These are phyloP conservation scores for Debaryomyces robertsiae DNA, from an alignment of 1,139 yeast species.

Conservation along the genomic window DNA sequence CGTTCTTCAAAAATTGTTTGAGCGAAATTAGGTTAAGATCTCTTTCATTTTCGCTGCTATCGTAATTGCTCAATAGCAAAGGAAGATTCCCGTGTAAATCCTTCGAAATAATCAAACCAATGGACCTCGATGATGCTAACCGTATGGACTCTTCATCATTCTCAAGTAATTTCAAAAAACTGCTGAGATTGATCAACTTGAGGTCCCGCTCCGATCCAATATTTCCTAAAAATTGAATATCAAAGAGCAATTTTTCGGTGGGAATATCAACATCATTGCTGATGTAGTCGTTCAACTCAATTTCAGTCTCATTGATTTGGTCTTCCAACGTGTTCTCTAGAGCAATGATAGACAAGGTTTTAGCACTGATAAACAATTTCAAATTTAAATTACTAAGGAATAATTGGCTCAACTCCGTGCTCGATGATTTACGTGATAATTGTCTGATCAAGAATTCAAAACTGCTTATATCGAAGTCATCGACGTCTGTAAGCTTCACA, in stretches of 20 bases:
- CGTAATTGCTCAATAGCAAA: constrained; percentile 30
- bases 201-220: constrained; percentile 38
- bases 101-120: constrained; percentile 52
- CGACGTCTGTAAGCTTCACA: constrained; percentile 13
- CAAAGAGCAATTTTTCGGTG: constrained; percentile 26
- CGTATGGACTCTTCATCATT: constrained; percentile 41
- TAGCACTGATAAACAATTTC: constrained; percentile 30
- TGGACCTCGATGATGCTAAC: constrained; percentile 52
- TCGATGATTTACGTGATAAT: constrained; percentile 10
- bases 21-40: constrained; percentile 39
- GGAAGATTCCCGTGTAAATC: constrained; percentile 38
- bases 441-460: constrained; percentile 13
- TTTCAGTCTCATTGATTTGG: constrained; percentile 32
- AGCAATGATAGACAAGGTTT: constrained; percentile 45
- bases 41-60: constrained; percentile 22
- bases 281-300: constrained; percentile 27
- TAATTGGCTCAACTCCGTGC: constrained; percentile 17
- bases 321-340: constrained; percentile 31
- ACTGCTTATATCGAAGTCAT: constrained; percentile 12
- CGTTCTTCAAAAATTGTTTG: constrained; percentile 35
- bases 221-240: constrained; percentile 49
- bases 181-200: constrained; percentile 25
- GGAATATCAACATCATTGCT: constrained; percentile 23
- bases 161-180: constrained; percentile 32
- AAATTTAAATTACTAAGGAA: constrained; percentile 19